Conservation (phyloP, 1,284 basidiomycete genomes). For the Bondarzewia mesenterica region DNA sequence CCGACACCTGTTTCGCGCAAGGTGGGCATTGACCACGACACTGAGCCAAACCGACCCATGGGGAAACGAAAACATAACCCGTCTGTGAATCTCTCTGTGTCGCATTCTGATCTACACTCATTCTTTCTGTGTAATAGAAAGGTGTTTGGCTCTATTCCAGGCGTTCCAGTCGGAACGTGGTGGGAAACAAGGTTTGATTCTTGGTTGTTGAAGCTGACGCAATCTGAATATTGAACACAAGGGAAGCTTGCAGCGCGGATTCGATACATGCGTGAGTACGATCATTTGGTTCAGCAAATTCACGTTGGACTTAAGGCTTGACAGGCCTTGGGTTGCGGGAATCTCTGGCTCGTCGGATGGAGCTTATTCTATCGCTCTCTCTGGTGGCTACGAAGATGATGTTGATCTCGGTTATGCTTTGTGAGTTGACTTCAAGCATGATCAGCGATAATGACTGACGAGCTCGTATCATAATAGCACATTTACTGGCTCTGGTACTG, state of each 20-base stretch:
- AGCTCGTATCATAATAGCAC: constrained; percentile 39
- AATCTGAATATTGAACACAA: constrained; percentile 13
- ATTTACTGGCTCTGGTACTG: constrained; percentile 63
- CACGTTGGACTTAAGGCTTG: constrained; percentile 16
- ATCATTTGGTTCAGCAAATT: not conserved
- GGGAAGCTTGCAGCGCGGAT: constrained; percentile 61
- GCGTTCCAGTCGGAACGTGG: constrained; percentile 68
- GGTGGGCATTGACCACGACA: constrained; percentile 15
- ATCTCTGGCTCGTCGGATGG: constrained; percentile 61
- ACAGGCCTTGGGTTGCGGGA: constrained; percentile 67
- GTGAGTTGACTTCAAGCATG: constrained; percentile 34
- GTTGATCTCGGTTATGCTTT: constrained; percentile 75
- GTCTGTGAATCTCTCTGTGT: constrained; percentile 31
- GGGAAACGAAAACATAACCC: constrained; percentile 47
- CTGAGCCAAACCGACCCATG: constrained; percentile 19
- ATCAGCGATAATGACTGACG: not conserved
- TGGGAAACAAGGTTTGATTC: constrained; percentile 53
- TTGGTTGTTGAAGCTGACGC: not conserved
- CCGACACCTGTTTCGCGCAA: constrained; percentile 12
- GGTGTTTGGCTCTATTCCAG: constrained; percentile 63
- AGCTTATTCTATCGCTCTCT: constrained; percentile 73
- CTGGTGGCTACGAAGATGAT: constrained; percentile 82
- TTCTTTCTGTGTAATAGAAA: constrained; percentile 19
- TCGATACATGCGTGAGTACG: constrained; percentile 54
- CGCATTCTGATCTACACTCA: not conserved